These are phyloP conservation scores for Lactarius deliciosus DNA, from an alignment of 768 basidiomycete species.

Conservation along the genomic window DNA sequence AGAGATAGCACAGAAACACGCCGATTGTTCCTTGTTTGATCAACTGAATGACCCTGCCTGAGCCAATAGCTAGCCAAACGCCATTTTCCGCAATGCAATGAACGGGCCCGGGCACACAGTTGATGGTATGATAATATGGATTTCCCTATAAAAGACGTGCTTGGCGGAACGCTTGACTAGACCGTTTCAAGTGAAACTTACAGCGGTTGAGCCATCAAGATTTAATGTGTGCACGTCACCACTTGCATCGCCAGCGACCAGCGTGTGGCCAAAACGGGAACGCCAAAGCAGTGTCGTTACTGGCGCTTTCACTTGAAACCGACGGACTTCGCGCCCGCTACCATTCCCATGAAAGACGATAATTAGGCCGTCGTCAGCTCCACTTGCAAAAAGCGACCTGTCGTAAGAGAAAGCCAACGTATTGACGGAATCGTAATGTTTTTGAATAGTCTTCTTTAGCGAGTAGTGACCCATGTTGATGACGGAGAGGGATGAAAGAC, in stretches of 20 bases:
- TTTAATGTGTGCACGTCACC: slow-evolving; percentile 4
- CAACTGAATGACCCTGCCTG: background rate
- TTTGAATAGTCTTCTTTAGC: background rate
- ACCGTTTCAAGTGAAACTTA: background rate
- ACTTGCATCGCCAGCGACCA: background rate
- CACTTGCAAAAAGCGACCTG: slow-evolving; percentile 6
- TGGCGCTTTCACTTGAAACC: slow-evolving; percentile 10
- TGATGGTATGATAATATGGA: slow-evolving; percentile 4
- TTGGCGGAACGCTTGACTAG: no score
- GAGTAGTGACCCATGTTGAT: no score
- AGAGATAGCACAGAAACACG: no score
- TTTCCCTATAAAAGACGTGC: background rate
- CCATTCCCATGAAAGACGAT: slow-evolving; percentile 3
- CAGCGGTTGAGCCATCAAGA: background rate
- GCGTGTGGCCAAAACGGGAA: no score
- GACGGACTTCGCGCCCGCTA: background rate
- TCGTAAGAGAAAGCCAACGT: background rate
- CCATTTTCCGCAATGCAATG: slow-evolving; percentile 4
- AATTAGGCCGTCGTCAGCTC: slow-evolving; percentile 5
- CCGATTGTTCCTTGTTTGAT: slow-evolving; percentile 12
- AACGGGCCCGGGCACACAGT: slow-evolving; percentile 3
- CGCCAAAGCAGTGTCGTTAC: slow-evolving; percentile 8
- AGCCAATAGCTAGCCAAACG: slow-evolving; percentile 2
- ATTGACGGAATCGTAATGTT: slow-evolving; percentile 1
- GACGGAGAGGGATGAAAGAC: no score